These are phyloP conservation scores for Fomitopsis pinicola DNA, from an alignment of 1,284 basidiomycete genomes.

Conservation along the genomic window DNA sequence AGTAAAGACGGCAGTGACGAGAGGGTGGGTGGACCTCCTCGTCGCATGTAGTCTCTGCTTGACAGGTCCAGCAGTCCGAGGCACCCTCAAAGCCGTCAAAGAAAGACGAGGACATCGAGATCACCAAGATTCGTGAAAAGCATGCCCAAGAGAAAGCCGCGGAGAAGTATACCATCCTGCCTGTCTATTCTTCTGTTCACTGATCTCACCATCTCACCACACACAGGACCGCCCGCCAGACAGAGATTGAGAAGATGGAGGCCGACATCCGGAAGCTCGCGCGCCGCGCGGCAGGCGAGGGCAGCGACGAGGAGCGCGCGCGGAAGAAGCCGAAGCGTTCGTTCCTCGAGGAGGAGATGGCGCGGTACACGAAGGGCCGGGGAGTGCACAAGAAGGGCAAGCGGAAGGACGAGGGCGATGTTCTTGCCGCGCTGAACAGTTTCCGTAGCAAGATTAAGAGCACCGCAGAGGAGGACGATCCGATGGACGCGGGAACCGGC, in stretches of 20 bases:
- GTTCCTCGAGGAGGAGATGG: constrained; percentile 73
- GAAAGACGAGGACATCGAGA: constrained; percentile 36
- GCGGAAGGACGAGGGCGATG: constrained; percentile 70
- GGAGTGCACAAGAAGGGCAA: constrained; percentile 59
- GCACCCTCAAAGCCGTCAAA: constrained; percentile 31
- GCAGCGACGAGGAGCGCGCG: constrained; percentile 54
- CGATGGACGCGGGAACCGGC: constrained; percentile 23
- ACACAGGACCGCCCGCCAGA: constrained; percentile 60
- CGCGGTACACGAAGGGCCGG: constrained; percentile 70
- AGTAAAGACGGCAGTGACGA: constrained; percentile 8
- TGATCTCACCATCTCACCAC: neutral
- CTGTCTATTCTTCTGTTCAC: constrained; percentile 1
- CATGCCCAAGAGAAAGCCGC: constrained; percentile 66
- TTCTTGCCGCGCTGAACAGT: constrained; percentile 65
- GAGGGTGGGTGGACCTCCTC: constrained; percentile 1
- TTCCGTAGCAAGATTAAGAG: constrained; percentile 70
- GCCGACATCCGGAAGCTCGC: constrained; percentile 78
- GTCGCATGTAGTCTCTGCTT: neutral
- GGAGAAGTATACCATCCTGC: constrained; percentile 35
- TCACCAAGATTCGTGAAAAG: constrained; percentile 66
- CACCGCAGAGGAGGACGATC: constrained; percentile 26
- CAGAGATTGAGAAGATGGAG: constrained; percentile 86
- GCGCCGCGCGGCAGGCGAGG: constrained; percentile 42
- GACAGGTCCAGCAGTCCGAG: neutral
- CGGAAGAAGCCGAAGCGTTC: constrained; percentile 66